Evolutionary conservation across 176 grass and related monocot genomes (phyloP), one percentile per base, ranked within the genome.

Genomic region (Triticum turgidum): DNA sequence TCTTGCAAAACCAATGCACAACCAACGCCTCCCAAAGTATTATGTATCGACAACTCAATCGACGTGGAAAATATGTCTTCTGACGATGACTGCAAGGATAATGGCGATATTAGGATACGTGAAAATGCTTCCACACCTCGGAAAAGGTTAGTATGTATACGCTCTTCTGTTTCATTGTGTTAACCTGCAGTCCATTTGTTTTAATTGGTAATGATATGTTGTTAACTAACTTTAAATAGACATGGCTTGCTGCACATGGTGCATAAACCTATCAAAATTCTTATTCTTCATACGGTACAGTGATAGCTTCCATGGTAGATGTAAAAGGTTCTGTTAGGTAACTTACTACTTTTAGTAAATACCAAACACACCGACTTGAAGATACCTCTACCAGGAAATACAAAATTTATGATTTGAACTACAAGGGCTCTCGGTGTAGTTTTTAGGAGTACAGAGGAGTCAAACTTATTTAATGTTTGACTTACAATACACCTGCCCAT

Each of bases 61-160:
- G 79, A 86, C 11, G 81, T 79, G 79, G 79, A 89, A 82, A 88
- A 83, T 61, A 73, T 78, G 70, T 84, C 88, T 82, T 14, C 66
- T 61, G 86, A 52, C 84, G 32, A 49, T 82, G 51, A 77, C 32
- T 35, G 10, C 35, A 83, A 74, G 77, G 69, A 82, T 81, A 82
- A 34, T 42, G 56, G 20, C 9, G 27, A 79, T 54, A 73, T 27
- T 47, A 78, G 32, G 64, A 39, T 67, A 62, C 56, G 64, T n/a
- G 42, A 87, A 82, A 84, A 56, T 86, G 62, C 32, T 20, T 76
- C 39, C 21, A 82, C 74, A 34, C 72, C 78, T 82, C 61, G 64
- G 69, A 94, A 90, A 92, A 94, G 87, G 94, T 97, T 45, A 80
- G 87, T 84, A 52, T 82, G 78, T 77, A 21, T 35, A 62, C 21